Evolutionary conservation across 495 filamentous ascomycete species (phyloP), one percentile per base, ranked within the genome.

Genomic region (Neurospora terricola): DNA sequence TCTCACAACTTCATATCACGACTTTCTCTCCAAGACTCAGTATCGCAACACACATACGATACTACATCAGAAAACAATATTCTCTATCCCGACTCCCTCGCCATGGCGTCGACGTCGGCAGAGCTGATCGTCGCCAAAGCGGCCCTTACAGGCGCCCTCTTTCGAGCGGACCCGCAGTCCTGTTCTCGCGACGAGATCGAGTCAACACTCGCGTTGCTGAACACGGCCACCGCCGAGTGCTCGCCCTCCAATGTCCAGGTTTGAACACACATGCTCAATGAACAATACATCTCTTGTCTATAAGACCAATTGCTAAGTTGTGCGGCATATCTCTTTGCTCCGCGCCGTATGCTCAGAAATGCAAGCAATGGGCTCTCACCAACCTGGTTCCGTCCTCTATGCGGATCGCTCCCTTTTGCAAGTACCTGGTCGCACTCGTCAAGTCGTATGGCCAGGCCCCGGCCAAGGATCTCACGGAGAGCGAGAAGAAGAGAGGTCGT

Each of bases 231-330:
- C 77, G 84, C 86, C 81, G 89, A 91, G 83, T 95, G 94, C 88
- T 92, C 93, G 76, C 85, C 90, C 72, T 79, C 85, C 84, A 96
- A 97, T 84, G 91, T 97, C 87, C 94, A 97, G 94, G 94, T 97
- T 94, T 94, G 94, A 93, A 82, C 84, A 83, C 81, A 83, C 79
- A 78, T 78, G 80, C 85, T 84, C 54, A 66, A 66, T 66, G 30
- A 66, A 30, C 27, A 66, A 34, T 18, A 66, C 54, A 66, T 86
- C 88, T 81, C 76, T 83, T 82, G 76, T 80, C 81, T 71, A 80
- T 76, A 81, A 80, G 82, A 84, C 82, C 83, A 81, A 86, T 84
- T 82, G 84, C 88, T 91, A 89, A 89, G 89, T 76, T 76, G 76
- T 82, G 77, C 82, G 78, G 78, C 76, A 74, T 76, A 71, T 80